phyloP scores from a whole-genome alignment of 495 filamentous ascomycete species.

The Podospora didyma region DNA sequence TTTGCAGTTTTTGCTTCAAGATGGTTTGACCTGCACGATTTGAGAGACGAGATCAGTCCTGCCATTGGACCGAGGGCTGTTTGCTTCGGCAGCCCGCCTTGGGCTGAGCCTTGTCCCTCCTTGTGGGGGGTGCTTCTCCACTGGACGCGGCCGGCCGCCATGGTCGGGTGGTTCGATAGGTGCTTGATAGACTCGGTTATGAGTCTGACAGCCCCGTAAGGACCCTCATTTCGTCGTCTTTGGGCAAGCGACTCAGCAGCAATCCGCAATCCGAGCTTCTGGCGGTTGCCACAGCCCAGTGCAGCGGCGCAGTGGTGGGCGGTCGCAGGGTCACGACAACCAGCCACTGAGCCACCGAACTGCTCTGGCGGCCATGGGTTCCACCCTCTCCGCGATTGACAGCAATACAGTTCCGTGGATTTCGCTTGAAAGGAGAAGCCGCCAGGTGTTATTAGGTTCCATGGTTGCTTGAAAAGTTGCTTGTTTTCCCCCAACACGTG shows the following conservation, averaged over 20 bases:
- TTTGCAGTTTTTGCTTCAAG: neutral
- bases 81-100: constrained; percentile 3
- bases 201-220: neutral
- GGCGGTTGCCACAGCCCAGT: neutral
- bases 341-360: neutral
- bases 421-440: neutral
- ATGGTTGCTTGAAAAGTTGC: too few species aligned
- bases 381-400: neutral
- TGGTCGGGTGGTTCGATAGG: too few species aligned
- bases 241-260: too few species aligned
- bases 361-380: neutral
- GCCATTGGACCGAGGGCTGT: neutral
- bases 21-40: neutral
- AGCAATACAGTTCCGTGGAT: neutral
- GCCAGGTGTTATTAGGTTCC: too few species aligned
- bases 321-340: neutral
- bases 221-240: neutral
- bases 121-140: neutral
- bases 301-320: neutral
- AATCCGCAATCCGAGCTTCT: neutral
- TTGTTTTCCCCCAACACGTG: too few species aligned
- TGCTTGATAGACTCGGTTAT: neutral
- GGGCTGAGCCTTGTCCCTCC: constrained; percentile 1
- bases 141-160: neutral
- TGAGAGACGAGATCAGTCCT: neutral